Conservation (phyloP, 2,329 filamentous ascomycete genomes). For the Colletotrichum higginsianum region DNA sequence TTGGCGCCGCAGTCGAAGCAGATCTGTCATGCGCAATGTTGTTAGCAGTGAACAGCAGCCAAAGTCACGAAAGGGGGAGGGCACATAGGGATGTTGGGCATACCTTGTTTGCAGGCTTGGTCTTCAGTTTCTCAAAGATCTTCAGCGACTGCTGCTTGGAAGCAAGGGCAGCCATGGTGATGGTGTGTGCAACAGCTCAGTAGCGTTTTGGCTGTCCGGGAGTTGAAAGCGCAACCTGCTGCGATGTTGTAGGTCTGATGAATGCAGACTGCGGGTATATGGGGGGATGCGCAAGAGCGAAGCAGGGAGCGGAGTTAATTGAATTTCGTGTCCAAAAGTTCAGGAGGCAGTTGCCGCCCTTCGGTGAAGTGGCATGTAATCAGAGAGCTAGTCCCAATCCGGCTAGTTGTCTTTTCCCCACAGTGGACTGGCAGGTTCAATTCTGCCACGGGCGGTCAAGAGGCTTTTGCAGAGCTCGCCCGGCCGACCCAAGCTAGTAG, state of each 20-base stretch:
- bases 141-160: slow-evolving; percentile 96
- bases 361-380: slow-evolving; percentile 44
- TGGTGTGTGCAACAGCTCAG: slow-evolving; percentile 33
- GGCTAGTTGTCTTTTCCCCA: slow-evolving; percentile 32
- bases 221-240: slow-evolving; percentile 19
- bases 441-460: slow-evolving; percentile 58
- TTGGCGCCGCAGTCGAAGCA: slow-evolving; percentile 99
- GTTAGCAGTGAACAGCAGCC: slow-evolving; percentile 42
- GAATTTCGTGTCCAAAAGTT: slow-evolving; percentile 44
- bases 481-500: slow-evolving; percentile 8
- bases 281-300: slow-evolving; percentile 32
- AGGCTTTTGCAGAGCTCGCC: slow-evolving; percentile 29
- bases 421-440: slow-evolving; percentile 36
- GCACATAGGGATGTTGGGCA: slow-evolving; percentile 44
- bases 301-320: slow-evolving; percentile 38
- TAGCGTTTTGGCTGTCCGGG: not conserved
- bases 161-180: slow-evolving; percentile 78
- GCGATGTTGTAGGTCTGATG: slow-evolving; percentile 3
- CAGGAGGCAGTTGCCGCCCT: slow-evolving; percentile 42
- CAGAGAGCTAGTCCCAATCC: slow-evolving; percentile 16
- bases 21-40: slow-evolving; percentile 69
- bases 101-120: slow-evolving; percentile 95
- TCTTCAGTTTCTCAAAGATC: slow-evolving; percentile 97
- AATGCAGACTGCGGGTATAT: slow-evolving; percentile 27
- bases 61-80: slow-evolving; percentile 28